These are phyloP conservation scores for Cladobotryum protrusum DNA, from an alignment of 2,329 filamentous ascomycete genomes.

Conservation along the genomic window DNA sequence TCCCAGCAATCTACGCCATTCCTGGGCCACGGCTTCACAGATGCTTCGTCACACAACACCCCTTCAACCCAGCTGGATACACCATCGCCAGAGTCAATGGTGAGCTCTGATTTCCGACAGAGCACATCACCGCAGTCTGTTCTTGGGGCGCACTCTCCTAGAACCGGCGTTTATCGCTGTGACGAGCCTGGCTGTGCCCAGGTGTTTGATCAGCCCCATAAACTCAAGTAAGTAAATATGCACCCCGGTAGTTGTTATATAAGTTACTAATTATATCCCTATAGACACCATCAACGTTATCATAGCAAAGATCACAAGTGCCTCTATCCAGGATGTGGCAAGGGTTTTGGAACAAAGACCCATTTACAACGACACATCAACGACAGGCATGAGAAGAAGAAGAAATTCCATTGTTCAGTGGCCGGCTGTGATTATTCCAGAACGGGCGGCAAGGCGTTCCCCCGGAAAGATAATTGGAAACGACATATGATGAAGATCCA, in stretches of 20 bases:
- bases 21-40: constrained; percentile 33
- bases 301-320: constrained; percentile 56
- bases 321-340: constrained; percentile 45
- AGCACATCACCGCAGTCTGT: constrained; percentile 30
- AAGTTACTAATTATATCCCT: not conserved
- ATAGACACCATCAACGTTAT: constrained; percentile 53
- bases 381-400: constrained; percentile 54
- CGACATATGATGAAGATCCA: constrained; percentile 58
- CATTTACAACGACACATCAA: constrained; percentile 57
- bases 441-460: constrained; percentile 51
- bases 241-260: not conserved
- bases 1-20: constrained; percentile 39
- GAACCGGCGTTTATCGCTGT: constrained; percentile 26
- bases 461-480: constrained; percentile 58
- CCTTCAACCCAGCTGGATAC: constrained; percentile 42
- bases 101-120: constrained; percentile 30
- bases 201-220: constrained; percentile 52
- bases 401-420: constrained; percentile 53
- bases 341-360: constrained; percentile 55
- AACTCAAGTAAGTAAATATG: constrained; percentile 45
- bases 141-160: constrained; percentile 21
- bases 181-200: constrained; percentile 33
- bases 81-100: constrained; percentile 34
- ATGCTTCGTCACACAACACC: constrained; percentile 37
- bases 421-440: constrained; percentile 51